These are phyloP conservation scores for Epichloe sp. DNA, from an alignment of 2,329 filamentous ascomycete species.

Conservation along the genomic window DNA sequence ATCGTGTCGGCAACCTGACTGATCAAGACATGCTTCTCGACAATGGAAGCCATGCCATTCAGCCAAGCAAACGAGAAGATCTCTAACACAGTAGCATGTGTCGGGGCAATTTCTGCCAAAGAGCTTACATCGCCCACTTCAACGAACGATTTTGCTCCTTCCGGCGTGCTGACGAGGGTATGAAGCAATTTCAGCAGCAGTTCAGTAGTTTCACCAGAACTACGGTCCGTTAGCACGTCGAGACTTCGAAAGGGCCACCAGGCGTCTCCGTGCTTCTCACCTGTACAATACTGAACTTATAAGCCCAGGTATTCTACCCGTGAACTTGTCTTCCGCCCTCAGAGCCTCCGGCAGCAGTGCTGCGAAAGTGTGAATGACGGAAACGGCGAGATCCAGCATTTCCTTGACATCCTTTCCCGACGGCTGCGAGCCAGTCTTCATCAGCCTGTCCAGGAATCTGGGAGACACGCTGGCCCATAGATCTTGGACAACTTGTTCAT, in stretches of 20 bases:
- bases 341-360: slow-evolving; percentile 39
- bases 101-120: slow-evolving; percentile 43
- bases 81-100: slow-evolving; percentile 39
- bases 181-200: slow-evolving; percentile 44
- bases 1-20: slow-evolving; percentile 34
- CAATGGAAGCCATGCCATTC: slow-evolving; percentile 25
- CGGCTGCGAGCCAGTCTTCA: slow-evolving; percentile 37
- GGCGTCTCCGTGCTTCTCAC: slow-evolving; percentile 17
- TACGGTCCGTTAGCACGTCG: no score
- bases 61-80: slow-evolving; percentile 45
- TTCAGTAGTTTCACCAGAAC: slow-evolving; percentile 37
- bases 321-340: slow-evolving; percentile 31
- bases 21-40: slow-evolving; percentile 19
- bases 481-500: slow-evolving; percentile 29
- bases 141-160: slow-evolving; percentile 37
- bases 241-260: no score
- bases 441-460: slow-evolving; percentile 50
- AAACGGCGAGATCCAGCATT: slow-evolving; percentile 51
- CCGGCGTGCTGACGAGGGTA: slow-evolving; percentile 37
- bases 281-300: slow-evolving; percentile 40
- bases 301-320: slow-evolving; percentile 39
- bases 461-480: slow-evolving; percentile 49
- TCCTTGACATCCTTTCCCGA: slow-evolving; percentile 35
- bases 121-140: slow-evolving; percentile 37
- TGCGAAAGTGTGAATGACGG: slow-evolving; percentile 49